Evolutionary conservation across 345 rosid species (phyloP), one percentile per base, ranked within the genome.

Genomic region (Salix caprea): DNA sequence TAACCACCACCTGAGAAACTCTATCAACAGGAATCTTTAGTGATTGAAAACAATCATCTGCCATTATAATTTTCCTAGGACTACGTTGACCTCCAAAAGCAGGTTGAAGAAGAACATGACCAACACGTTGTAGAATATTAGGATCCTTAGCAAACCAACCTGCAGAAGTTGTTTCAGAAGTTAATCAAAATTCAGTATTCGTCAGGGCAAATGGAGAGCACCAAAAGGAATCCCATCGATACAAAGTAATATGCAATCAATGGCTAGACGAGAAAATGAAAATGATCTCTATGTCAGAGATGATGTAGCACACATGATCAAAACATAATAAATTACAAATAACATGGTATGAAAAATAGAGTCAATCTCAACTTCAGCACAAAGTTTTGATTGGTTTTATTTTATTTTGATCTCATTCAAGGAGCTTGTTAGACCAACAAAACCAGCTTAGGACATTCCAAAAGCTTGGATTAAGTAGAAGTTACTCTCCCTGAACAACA

Each of bases 101-200:
- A 85, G 94, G 90, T 72, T 96, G 97, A 88, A 96, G 86, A 60
- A 96, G 82, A 76, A 92, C 87, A 85, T 91, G 97, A 69, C 98
- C 99, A 79, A 92, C 99, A 54, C 89, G 92, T 7, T 78, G 90
- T 52, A 96, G 84, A 84, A 88, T 76, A 76, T 70, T 86, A 66
- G 99, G 95, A 90, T 96, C 97, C 74, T 85, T 93, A 12, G 97
- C 97, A 89, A 92, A 87, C 95, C 92, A 92, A 39, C 99, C 99
- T 96, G 88, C 84, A 85, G 74, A 26, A 79, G 73, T 65, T 21
- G 40, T 78, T 77, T 67, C 42, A 75, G 16, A 75, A 2, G 42
- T 62, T 39, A 65, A 80, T 72, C 66, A 73, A 61, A 40, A 65
- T 58, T 37, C 73, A 72, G 18, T 74, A 67, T 46, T 37, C 30